phyloP scores from a whole-genome alignment of 106 monocot genomes.

The Gastrodia elata region DNA sequence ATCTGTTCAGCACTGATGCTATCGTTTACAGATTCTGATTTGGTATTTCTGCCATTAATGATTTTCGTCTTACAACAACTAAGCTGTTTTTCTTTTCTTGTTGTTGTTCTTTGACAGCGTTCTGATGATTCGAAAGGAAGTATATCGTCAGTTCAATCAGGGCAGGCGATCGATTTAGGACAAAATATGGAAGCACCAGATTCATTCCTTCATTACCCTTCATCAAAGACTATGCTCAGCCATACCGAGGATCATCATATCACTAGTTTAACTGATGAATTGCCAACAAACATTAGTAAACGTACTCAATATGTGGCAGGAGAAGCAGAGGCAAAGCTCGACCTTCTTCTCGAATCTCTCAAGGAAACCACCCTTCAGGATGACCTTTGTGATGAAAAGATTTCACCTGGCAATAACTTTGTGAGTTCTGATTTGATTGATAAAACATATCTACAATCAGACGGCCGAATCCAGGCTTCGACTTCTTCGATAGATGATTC shows the following conservation, averaged over 20 bases:
- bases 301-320: slow-evolving; percentile 6
- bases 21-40: too few relatives aligned
- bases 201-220: not conserved
- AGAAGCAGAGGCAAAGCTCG: slow-evolving; percentile 38
- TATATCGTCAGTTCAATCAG: slow-evolving; percentile 3
- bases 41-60: too few relatives aligned
- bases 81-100: not conserved
- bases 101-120: not conserved
- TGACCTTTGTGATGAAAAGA: not conserved
- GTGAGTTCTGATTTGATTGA: not conserved
- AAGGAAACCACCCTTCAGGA: not conserved
- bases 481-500: slow-evolving; percentile 23
- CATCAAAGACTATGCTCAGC: not conserved
- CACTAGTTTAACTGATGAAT: not conserved
- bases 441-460: not conserved
- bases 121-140: slow-evolving; percentile 8
- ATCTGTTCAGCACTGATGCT: too few relatives aligned
- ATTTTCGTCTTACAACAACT: too few relatives aligned
- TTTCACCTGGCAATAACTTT: not conserved
- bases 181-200: not conserved
- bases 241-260: not conserved
- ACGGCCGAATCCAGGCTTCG: slow-evolving; percentile 5
- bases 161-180: not conserved
- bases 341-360: slow-evolving; percentile 32
- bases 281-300: not conserved